Percentiles rank a stretch among this genome's conserved stretches.
phyloP scores from a whole-genome alignment of 306 rosid genomes.

The Inga laurina region DNA sequence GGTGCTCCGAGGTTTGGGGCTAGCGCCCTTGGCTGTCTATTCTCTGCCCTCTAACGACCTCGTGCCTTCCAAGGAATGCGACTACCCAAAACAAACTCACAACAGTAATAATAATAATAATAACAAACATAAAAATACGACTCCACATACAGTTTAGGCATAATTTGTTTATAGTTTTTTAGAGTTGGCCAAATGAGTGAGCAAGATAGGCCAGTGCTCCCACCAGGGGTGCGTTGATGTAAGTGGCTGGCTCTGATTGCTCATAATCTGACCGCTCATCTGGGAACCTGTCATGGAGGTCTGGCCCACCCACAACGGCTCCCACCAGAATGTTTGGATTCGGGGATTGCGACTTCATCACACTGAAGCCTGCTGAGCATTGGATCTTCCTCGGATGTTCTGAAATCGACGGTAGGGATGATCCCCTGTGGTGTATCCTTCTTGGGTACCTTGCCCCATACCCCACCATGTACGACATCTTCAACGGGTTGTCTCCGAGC shows the following conservation, averaged over 20 bases:
- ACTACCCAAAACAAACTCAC: slow-evolving; percentile 2
- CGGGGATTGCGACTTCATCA: slow-evolving; percentile 64
- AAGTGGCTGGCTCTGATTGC: slow-evolving; percentile 93
- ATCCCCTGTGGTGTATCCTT: slow-evolving; percentile 92
- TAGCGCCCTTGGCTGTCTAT: not conserved
- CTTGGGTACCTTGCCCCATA: slow-evolving; percentile 77
- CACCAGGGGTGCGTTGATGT: slow-evolving; percentile 83
- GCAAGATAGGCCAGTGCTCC: slow-evolving; percentile 75
- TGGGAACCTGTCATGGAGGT: slow-evolving; percentile 65
- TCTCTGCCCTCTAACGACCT: slow-evolving; percentile 19
- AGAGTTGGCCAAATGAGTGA: slow-evolving; percentile 66
- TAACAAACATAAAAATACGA: not conserved
- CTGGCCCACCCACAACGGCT: slow-evolving; percentile 87
- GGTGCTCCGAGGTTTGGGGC: slow-evolving; percentile 44
- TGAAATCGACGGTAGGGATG: slow-evolving; percentile 68
- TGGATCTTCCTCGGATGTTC: slow-evolving; percentile 76
- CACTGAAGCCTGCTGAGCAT: slow-evolving; percentile 71
- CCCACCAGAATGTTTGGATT: slow-evolving; percentile 75
- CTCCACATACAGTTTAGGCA: slow-evolving; percentile 1
- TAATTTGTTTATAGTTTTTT: not conserved
- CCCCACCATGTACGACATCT: slow-evolving; percentile 97
- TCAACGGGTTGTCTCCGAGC: slow-evolving; percentile 84
- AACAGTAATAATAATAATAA: not conserved
- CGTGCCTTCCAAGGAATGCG: slow-evolving; percentile 48
- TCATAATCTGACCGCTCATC: slow-evolving; percentile 77